phyloP scores from a whole-genome alignment of 306 rosid genomes.

The Corylus avellana region DNA sequence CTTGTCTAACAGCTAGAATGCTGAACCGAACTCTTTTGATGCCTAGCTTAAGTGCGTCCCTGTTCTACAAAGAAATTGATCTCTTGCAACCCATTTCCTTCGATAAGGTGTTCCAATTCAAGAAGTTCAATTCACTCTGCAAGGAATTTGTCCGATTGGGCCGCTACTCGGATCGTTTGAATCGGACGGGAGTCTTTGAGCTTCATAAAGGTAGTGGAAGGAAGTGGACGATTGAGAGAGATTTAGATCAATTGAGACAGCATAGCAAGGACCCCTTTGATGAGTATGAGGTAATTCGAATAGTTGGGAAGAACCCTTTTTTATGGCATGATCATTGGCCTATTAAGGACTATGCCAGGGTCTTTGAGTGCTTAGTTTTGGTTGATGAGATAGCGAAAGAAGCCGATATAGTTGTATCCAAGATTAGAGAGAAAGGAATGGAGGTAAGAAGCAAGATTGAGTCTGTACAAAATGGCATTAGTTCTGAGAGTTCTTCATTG shows the following conservation, averaged over 20 bases:
- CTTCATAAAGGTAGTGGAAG: conserved; percentile 93
- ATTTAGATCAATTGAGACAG: conserved; percentile 66
- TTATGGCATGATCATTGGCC: conserved; percentile 99
- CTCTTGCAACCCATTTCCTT: conserved; percentile 72
- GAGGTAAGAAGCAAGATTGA: conserved; percentile 24
- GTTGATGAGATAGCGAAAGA: conserved; percentile 65
- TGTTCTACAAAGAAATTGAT: conserved; percentile 84
- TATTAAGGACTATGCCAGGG: conserved; percentile 74
- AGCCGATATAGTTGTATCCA: conserved; percentile 67
- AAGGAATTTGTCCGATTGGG: conserved; percentile 66
- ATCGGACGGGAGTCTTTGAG: conserved; percentile 49
- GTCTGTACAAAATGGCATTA: conserved; percentile 1
- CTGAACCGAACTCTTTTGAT: conserved; percentile 80
- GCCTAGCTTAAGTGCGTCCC: conserved; percentile 92
- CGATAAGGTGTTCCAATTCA: conserved; percentile 71
- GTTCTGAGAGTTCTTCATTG: conserved; percentile 16
- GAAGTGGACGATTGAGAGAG: conserved; percentile 82
- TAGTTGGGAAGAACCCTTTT: conserved; percentile 87
- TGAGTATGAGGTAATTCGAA: conserved; percentile 55
- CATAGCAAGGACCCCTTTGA: conserved; percentile 48
- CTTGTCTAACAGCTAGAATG: conserved; percentile 84
- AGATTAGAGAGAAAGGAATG: conserved; percentile 59
- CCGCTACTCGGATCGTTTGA: conserved; percentile 40
- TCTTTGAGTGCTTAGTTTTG: conserved; percentile 79
- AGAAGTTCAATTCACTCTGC: conserved; percentile 68